Percentiles rank a stretch among this genome's conserved stretches.
These are phyloP conservation scores for Casuarina glauca DNA, from an alignment of 306 rosid genomes.

Conservation along the genomic window DNA sequence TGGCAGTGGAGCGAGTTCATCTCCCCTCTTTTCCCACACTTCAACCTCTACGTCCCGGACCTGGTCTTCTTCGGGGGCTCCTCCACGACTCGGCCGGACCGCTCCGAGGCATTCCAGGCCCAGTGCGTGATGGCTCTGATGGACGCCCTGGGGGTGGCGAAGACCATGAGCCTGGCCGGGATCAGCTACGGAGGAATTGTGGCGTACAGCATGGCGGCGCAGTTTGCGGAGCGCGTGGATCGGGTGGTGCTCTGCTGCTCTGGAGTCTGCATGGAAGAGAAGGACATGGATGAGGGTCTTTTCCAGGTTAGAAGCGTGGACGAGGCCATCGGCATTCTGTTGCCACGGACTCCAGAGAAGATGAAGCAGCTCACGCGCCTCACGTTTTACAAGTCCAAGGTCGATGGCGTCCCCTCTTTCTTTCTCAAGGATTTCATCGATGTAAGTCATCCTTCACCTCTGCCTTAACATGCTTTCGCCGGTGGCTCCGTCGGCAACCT, in stretches of 20 bases:
- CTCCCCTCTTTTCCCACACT: constrained; percentile 50
- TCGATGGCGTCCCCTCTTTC: constrained; percentile 51
- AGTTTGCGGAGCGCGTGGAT: constrained; percentile 63
- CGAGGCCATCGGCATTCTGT: constrained; percentile 57
- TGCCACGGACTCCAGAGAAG: constrained; percentile 65
- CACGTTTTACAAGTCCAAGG: constrained; percentile 56
- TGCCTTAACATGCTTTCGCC: neutral
- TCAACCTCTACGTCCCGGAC: constrained; percentile 92
- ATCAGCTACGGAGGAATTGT: constrained; percentile 93
- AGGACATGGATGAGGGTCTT: constrained; percentile 81
- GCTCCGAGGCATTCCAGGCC: constrained; percentile 79
- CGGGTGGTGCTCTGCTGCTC: constrained; percentile 74
- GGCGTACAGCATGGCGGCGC: constrained; percentile 74
- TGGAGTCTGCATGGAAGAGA: constrained; percentile 75
- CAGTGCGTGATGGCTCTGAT: constrained; percentile 53
- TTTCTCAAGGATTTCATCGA: constrained; percentile 64
- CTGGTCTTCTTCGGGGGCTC: constrained; percentile 85
- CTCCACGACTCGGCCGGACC: constrained; percentile 53
- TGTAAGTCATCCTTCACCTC: constrained; percentile 35
- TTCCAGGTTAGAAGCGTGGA: constrained; percentile 60
- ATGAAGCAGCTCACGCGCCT: constrained; percentile 52
- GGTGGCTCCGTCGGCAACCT: too few relatives aligned
- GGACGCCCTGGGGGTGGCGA: constrained; percentile 55
- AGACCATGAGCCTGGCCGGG: constrained; percentile 46
- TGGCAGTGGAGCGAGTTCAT: constrained; percentile 86